phyloP scores from a whole-genome alignment of 2,329 filamentous ascomycete genomes.

The Chaetomium globosum region DNA sequence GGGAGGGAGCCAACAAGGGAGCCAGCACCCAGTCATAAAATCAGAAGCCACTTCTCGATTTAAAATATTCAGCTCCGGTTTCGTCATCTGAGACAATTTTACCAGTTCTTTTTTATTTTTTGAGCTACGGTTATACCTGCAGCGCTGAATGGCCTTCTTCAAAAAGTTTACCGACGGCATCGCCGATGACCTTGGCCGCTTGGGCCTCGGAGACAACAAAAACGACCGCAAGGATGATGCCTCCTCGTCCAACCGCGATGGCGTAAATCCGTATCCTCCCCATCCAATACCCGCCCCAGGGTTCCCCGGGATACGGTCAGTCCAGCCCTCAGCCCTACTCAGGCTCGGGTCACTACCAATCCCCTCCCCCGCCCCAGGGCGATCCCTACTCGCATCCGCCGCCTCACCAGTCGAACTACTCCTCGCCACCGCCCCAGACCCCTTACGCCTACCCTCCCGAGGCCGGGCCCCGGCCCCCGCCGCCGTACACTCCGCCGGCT shows the following conservation, averaged over 20 bases:
- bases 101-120: not conserved
- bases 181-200: conserved; percentile 43
- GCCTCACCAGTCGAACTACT: conserved; percentile 15
- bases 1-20: conserved; percentile 18
- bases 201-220: conserved; percentile 37
- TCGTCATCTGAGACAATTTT: not conserved
- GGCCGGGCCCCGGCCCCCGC: conserved; percentile 32
- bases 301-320: conserved; percentile 18
- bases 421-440: conserved; percentile 21
- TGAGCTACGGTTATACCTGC: not conserved
- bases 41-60: not conserved
- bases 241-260: conserved; percentile 18
- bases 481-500: conserved; percentile 37
- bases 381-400: conserved; percentile 15
- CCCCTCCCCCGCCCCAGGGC: conserved; percentile 19
- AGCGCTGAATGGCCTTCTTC: conserved; percentile 43
- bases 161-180: conserved; percentile 44
- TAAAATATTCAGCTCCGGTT: not conserved
- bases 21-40: not conserved
- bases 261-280: conserved; percentile 19
- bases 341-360: conserved; percentile 5
- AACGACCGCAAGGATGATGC: conserved; percentile 45
- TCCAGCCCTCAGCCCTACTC: conserved; percentile 25
- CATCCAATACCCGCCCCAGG: conserved; percentile 9
- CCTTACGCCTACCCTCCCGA: conserved; percentile 18